These are phyloP conservation scores for Trichosporon ovoides DNA, from an alignment of 1,284 basidiomycete genomes.

Conservation along the genomic window DNA sequence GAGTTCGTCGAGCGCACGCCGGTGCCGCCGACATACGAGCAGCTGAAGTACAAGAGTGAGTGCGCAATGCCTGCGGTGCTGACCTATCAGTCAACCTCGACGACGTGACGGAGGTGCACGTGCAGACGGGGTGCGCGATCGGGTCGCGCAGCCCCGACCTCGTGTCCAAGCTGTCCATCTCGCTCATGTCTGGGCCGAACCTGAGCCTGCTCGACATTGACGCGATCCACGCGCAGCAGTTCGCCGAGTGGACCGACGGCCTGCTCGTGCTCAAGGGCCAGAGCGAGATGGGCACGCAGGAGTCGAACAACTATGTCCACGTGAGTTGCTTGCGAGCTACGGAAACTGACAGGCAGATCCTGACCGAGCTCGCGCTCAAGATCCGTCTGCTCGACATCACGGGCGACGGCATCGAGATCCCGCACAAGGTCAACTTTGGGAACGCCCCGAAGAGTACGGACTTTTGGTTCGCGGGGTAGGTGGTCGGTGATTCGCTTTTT, in stretches of 20 bases:
- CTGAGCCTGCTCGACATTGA: constrained; percentile 77
- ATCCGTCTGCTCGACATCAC: constrained; percentile 87
- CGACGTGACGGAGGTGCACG: constrained; percentile 68
- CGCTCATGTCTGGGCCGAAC: constrained; percentile 61
- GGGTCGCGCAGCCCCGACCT: constrained; percentile 47
- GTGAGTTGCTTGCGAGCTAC: constrained; percentile 18
- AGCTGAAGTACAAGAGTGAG: constrained; percentile 58
- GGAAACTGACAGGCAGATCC: constrained; percentile 28
- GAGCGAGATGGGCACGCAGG: constrained; percentile 66
- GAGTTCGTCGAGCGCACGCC: constrained; percentile 28
- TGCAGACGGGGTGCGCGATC: constrained; percentile 63
- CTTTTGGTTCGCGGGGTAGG: constrained; percentile 69
- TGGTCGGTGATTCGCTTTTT: neutral
- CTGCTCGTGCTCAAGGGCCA: constrained; percentile 78
- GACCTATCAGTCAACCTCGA: constrained; percentile 60
- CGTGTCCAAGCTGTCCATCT: constrained; percentile 69
- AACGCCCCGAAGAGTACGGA: constrained; percentile 70
- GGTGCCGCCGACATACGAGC: constrained; percentile 27
- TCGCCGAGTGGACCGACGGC: constrained; percentile 95
- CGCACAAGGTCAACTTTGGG: constrained; percentile 51
- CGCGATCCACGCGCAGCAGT: constrained; percentile 74
- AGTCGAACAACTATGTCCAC: constrained; percentile 73
- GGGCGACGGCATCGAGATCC: constrained; percentile 87
- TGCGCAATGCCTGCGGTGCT: constrained; percentile 12
- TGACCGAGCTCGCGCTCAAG: constrained; percentile 91